phyloP scores from a whole-genome alignment of 345 rosid species.

The Hibiscus mutabilis region DNA sequence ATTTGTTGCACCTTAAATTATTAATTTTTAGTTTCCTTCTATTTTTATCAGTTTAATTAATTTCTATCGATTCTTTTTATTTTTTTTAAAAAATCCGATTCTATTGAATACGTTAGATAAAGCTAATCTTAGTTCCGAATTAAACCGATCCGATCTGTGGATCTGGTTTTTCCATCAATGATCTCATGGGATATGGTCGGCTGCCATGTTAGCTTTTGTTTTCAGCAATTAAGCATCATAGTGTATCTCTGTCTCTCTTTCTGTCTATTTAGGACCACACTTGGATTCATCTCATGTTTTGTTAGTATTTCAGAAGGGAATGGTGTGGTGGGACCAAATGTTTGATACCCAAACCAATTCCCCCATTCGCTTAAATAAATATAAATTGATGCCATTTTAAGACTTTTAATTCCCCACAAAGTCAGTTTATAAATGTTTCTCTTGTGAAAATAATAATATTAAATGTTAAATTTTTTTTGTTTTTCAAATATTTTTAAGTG shows the following conservation, averaged over 20 bases:
- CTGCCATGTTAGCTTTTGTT: background rate
- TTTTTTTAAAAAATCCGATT: too few relatives aligned
- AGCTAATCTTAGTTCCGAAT: too few relatives aligned
- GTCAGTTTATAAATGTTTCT: background rate
- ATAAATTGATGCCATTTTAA: background rate
- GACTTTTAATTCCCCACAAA: background rate
- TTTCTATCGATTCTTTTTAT: too few relatives aligned
- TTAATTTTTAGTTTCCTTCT: too few relatives aligned
- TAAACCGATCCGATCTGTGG: too few relatives aligned
- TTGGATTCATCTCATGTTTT: background rate
- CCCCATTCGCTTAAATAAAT: background rate
- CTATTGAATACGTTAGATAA: too few relatives aligned
- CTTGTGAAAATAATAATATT: background rate
- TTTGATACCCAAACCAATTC: background rate
- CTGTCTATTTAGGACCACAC: background rate
- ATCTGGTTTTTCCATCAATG: too few relatives aligned
- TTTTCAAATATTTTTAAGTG: too few relatives aligned
- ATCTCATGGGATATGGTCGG: background rate
- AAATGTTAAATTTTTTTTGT: too few relatives aligned
- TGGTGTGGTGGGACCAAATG: background rate
- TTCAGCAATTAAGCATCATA: background rate
- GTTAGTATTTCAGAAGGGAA: background rate
- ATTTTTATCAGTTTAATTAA: too few relatives aligned
- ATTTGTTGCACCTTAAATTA: too few relatives aligned
- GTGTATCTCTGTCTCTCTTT: background rate